Evolutionary conservation across 306 rosid genomes (phyloP), one percentile per base, ranked within the genome.

Genomic region (Sicyos baderoa): DNA sequence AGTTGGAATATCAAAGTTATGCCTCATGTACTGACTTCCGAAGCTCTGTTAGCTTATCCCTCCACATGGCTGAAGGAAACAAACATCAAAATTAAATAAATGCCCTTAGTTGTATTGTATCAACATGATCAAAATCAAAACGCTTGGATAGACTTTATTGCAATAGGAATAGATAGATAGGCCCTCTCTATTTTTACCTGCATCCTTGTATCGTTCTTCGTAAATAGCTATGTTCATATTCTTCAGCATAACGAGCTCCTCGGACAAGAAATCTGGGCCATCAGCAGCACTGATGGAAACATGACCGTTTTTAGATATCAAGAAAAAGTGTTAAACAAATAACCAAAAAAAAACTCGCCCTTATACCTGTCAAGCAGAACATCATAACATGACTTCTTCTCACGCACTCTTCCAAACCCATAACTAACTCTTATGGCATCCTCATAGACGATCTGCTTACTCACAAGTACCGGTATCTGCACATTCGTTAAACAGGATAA

Each of bases 391-490:
- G 90, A 63, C 75, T 80, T 94, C 62, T 75, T 73, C 63, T 81
- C 71, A 4, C 48, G 90, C 78, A 68, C 76, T 80, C 96, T 74
- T 64, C 91, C 89, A 83, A 82, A 82, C 74, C 96, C 96, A 78
- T 81, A 88, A 72, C 90, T 79, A 63, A 94, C 68, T 78, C 87
- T 78, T 71, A 94, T 83, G 17, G 95, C 96, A 83, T 94, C 97
- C 49, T 84, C 74, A 71, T 82, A 73, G 68, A 94, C 95, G 79
- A 94, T 72, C 76, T 84, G 81, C 84, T 86, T 94, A 81, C 87
- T 90, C 56, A 94, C 96, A 81, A 84, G 91, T 80, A 94, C 91
- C 50, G 97, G 97, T 62, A 91, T 95, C 99, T 94, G 95, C 89
- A 84, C 12, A 74, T 55, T 54, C 1, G 22, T 54, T 54, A 21